These are phyloP conservation scores for Echinochloa phyllopogon DNA, from an alignment of 176 grass and related monocot genomes.

Conservation along the genomic window DNA sequence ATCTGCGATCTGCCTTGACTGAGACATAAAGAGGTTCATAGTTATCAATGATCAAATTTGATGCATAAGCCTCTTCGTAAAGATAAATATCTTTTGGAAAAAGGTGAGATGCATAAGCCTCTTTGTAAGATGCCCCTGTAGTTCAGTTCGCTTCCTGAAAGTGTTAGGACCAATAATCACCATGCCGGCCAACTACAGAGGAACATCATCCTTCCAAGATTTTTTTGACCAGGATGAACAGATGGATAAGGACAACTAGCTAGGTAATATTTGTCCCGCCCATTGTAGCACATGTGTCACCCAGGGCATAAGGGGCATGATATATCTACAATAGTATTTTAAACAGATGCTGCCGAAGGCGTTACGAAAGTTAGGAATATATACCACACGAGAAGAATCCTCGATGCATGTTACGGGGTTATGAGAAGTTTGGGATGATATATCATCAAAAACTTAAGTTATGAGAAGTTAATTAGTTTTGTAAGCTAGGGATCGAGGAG, in stretches of 20 bases:
- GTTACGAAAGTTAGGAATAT: not conserved
- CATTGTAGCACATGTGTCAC: no score
- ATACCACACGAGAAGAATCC: not conserved
- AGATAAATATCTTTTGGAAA: not conserved
- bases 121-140: not conserved
- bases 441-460: no score
- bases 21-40: constrained; percentile 2
- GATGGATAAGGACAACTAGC: not conserved
- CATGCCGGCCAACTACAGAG: not conserved
- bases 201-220: not conserved
- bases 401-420: not conserved
- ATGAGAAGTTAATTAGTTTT: no score
- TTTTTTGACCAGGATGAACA: not conserved
- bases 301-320: no score
- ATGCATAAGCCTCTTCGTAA: no score
- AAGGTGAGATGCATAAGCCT: no score
- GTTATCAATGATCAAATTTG: not conserved
- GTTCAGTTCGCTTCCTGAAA: not conserved
- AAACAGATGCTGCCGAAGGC: not conserved
- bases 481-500: no score
- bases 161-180: not conserved
- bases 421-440: no score
- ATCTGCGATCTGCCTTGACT: not conserved
- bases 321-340: not conserved
- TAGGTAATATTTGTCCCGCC: no score